Percentiles rank a stretch among this genome's conserved stretches.
phyloP scores from a whole-genome alignment of 2,329 filamentous ascomycete species.

The Achaetomium macrosporum region DNA sequence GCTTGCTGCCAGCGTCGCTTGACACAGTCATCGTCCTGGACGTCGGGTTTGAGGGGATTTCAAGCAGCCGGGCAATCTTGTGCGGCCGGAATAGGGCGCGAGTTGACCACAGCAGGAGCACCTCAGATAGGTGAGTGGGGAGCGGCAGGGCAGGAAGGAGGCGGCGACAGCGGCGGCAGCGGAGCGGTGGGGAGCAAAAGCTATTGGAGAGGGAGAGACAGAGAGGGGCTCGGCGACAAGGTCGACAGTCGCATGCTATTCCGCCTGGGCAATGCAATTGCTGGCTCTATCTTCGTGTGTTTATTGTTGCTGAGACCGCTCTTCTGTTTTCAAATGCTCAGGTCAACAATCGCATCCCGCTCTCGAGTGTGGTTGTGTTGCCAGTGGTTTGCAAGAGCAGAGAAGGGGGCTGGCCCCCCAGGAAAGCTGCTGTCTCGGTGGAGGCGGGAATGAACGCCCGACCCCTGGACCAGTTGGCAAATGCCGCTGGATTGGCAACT shows the following conservation, averaged over 20 bases:
- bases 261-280: constrained; percentile 16
- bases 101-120: constrained; percentile 4
- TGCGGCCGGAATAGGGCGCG: constrained; percentile 8
- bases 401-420: constrained; percentile 3
- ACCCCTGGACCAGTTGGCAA: not conserved
- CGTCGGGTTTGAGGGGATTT: constrained; percentile 5
- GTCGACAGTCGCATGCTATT: constrained; percentile 24
- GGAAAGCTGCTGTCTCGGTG: not conserved
- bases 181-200: constrained; percentile 4
- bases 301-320: constrained; percentile 5
- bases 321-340: not conserved
- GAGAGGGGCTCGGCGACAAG: constrained; percentile 19
- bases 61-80: constrained; percentile 4
- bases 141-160: constrained; percentile 16
- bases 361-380: constrained; percentile 9
- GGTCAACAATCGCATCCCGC: constrained; percentile 12
- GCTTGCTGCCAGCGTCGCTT: constrained; percentile 22
- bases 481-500: not conserved
- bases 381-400: constrained; percentile 5
- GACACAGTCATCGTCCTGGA: constrained; percentile 24
- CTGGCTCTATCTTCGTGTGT: not conserved
- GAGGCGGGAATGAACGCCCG: constrained; percentile 10
- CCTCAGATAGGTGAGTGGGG: constrained; percentile 6
- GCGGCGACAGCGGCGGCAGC: not conserved
- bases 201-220: constrained; percentile 20